Conservation (phyloP, 2,329 filamentous ascomycete species). For the Epichloe festucae region DNA sequence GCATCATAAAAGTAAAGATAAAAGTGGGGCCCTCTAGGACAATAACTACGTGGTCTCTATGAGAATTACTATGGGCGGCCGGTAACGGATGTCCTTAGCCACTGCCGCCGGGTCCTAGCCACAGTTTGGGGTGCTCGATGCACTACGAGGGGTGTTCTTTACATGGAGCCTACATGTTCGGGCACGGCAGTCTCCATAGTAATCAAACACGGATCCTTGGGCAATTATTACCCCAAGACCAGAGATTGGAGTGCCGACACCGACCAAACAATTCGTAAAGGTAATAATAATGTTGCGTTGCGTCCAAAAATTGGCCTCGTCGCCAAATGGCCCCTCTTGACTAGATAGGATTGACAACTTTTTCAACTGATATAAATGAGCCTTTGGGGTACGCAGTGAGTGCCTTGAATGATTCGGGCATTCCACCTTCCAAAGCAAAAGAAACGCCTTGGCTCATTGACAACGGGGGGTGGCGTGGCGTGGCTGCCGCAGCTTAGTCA, state of each 20-base stretch:
- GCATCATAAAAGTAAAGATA: no score
- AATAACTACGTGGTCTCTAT: no score
- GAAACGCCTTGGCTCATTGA: neutral
- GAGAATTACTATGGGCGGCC: no score
- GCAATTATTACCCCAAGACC: neutral
- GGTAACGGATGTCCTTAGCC: no score
- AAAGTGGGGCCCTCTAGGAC: no score
- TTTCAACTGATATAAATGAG: no score
- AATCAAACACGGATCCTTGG: neutral
- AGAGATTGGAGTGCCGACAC: no score
- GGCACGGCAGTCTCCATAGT: neutral
- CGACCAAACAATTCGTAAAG: neutral
- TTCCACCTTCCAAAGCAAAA: conserved; percentile 1
- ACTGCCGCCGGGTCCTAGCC: no score
- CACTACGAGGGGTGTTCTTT: no score
- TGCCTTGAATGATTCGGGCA: conserved; percentile 1
- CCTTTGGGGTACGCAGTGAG: neutral
- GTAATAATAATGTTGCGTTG: neutral
- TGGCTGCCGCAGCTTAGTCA: neutral
- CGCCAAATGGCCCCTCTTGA: neutral
- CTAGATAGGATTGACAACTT: neutral
- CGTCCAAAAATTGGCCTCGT: neutral
- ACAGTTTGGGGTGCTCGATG: no score
- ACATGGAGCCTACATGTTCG: no score
- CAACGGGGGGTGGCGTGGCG: neutral